These are phyloP conservation scores for Chrysanthemum lavandulifolium DNA, from an alignment of 129 eudicot species.

Conservation along the genomic window DNA sequence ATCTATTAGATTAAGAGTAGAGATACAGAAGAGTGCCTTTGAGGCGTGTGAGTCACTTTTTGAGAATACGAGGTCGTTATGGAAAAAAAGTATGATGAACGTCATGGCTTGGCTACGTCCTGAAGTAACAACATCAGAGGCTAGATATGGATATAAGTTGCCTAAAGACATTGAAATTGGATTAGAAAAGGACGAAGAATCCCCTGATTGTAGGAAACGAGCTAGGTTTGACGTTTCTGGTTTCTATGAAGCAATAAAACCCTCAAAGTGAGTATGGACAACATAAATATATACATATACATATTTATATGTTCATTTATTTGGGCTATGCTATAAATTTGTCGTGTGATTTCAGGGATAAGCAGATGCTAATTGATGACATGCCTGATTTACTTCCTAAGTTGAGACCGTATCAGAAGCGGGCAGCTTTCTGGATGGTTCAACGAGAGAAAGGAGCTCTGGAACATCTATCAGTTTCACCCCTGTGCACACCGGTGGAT, in stretches of 20 bases:
- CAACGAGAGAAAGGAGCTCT: conserved; percentile 69
- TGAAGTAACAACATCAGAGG: conserved; percentile 86
- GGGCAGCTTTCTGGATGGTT: conserved; percentile 98
- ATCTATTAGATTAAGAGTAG: conserved; percentile 69
- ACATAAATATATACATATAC: neutral
- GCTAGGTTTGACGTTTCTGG: conserved; percentile 68
- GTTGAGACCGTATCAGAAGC: conserved; percentile 92
- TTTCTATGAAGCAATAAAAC: conserved; percentile 94
- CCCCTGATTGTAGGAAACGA: conserved; percentile 36
- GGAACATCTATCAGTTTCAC: conserved; percentile 44
- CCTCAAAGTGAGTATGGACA: conserved; percentile 79
- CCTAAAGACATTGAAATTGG: conserved; percentile 36
- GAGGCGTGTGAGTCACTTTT: conserved; percentile 75
- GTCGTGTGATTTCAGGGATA: conserved; percentile 46
- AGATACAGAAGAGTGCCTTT: conserved; percentile 59
- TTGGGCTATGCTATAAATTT: conserved; percentile 6
- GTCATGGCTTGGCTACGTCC: conserved; percentile 95
- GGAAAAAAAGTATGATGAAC: conserved; percentile 91
- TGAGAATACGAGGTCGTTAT: conserved; percentile 55
- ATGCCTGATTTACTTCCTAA: conserved; percentile 83
- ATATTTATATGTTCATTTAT: conserved; percentile 17
- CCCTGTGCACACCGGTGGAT: conserved; percentile 76
- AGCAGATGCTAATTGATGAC: conserved; percentile 64
- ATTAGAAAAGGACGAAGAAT: conserved; percentile 34
- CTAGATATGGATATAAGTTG: conserved; percentile 60